Percentiles rank a stretch among this genome's conserved stretches.
phyloP scores from a whole-genome alignment of 805 yeast genomes.

The Cyberlindnera saturnus region DNA sequence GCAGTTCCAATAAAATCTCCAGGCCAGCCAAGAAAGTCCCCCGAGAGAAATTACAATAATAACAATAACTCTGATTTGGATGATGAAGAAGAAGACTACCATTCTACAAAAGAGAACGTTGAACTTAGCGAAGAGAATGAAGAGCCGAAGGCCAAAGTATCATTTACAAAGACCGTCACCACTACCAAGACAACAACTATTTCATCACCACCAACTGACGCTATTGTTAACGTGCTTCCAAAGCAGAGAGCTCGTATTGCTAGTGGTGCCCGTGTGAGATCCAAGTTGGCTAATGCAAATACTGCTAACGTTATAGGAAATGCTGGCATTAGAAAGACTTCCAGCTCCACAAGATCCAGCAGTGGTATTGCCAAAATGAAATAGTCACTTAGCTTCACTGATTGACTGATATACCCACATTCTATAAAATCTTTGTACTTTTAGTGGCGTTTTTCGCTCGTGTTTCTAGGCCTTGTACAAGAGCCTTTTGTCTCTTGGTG shows the following conservation, averaged over 20 bases:
- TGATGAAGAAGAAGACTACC: conserved; percentile 19
- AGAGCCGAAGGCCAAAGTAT: conserved; percentile 16
- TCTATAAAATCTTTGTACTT: too few relatives aligned
- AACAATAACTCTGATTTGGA: conserved; percentile 23
- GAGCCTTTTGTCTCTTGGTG: too few relatives aligned
- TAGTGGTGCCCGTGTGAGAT: conserved; percentile 27
- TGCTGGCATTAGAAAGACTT: conserved; percentile 23
- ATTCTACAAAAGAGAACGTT: conserved; percentile 19
- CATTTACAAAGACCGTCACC: conserved; percentile 23
- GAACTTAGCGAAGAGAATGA: neutral
- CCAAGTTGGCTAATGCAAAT: conserved; percentile 18
- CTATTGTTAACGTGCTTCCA: conserved; percentile 15
- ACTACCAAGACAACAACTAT: conserved; percentile 26
- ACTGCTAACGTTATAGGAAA: conserved; percentile 17
- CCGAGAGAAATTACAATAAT: conserved; percentile 26
- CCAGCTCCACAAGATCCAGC: conserved; percentile 18
- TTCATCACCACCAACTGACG: conserved; percentile 25
- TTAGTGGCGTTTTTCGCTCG: too few relatives aligned
- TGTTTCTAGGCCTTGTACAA: too few relatives aligned
- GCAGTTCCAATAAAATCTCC: conserved; percentile 93
- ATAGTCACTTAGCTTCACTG: neutral
- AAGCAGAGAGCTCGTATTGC: conserved; percentile 21
- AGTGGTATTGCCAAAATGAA: conserved; percentile 18
- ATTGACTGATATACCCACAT: too few relatives aligned
- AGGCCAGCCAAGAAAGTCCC: conserved; percentile 86